phyloP scores from a whole-genome alignment of 179 eudicot species.

The Pouteria campechiana region DNA sequence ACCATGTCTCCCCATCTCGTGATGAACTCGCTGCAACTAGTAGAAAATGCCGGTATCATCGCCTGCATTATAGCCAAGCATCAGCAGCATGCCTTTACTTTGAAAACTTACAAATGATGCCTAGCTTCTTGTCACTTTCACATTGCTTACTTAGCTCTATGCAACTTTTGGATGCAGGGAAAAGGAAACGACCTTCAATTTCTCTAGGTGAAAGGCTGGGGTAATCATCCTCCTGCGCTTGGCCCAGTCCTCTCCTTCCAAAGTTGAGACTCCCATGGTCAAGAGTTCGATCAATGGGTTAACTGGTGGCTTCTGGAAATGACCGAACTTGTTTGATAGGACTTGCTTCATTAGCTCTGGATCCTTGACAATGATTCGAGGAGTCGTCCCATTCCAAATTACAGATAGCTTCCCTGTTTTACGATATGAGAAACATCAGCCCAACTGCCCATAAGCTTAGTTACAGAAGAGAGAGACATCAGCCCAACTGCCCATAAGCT shows the following conservation, averaged over 20 bases:
- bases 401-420: slow-evolving; percentile 27
- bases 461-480: too few species aligned
- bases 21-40: slow-evolving; percentile 16
- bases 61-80: slow-evolving; percentile 5
- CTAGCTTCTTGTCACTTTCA: too few species aligned
- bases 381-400: slow-evolving; percentile 34
- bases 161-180: too few species aligned
- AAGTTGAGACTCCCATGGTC: slow-evolving; percentile 27
- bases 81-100: neutral
- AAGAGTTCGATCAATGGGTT: slow-evolving; percentile 22
- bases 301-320: slow-evolving; percentile 16
- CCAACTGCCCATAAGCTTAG: too few species aligned
- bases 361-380: slow-evolving; percentile 26
- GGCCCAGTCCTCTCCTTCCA: slow-evolving; percentile 44
- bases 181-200: slow-evolving; percentile 19
- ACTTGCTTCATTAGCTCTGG: slow-evolving; percentile 38
- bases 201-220: slow-evolving; percentile 42
- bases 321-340: slow-evolving; percentile 12
- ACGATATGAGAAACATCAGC: too few species aligned
- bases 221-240: slow-evolving; percentile 31
- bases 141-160: too few species aligned
- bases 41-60: slow-evolving; percentile 29
- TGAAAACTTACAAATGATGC: neutral
- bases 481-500: too few species aligned
- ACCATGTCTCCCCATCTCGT: slow-evolving; percentile 17